Evolutionary conservation across 2,329 filamentous ascomycete genomes (phyloP).

Genomic region (Epichloe uncinata): DNA sequence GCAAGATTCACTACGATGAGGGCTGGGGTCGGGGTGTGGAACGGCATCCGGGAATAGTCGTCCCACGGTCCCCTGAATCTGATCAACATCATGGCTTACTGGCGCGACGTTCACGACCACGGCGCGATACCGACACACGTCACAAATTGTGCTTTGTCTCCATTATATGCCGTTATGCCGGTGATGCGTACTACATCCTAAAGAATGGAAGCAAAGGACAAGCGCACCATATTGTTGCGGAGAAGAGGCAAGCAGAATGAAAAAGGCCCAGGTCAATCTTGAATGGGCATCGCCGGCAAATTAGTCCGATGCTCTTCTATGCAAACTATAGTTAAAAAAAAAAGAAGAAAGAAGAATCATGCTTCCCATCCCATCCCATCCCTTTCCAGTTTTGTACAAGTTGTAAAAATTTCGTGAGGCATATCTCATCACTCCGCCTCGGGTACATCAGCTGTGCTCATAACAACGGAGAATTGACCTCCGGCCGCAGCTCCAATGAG

Average conservation of each 20-base stretch:
- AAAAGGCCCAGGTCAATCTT: not conserved
- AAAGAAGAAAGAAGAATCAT: not conserved
- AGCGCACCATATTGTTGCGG: constrained; percentile 33
- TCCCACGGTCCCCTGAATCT: no score
- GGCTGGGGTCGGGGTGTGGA: no score
- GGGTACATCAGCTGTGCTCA: constrained; percentile 23
- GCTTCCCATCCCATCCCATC: not conserved
- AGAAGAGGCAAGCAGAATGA: constrained; percentile 15
- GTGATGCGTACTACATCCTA: constrained; percentile 46
- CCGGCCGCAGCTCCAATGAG: constrained; percentile 74
- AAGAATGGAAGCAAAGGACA: constrained; percentile 19
- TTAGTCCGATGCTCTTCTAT: not conserved
- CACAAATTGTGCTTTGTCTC: constrained; percentile 44
- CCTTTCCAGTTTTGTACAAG: not conserved
- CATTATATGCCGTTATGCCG: constrained; percentile 58
- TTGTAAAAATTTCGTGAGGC: not conserved
- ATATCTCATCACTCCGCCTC: not conserved
- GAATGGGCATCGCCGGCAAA: not conserved
- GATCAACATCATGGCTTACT: no score
- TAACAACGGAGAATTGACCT: constrained; percentile 66
- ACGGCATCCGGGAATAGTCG: no score
- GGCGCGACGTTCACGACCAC: constrained; percentile 28
- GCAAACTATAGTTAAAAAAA: not conserved
- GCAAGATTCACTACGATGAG: no score
- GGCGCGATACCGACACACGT: constrained; percentile 19